Base-by-base conservation (phyloP, 1,284 basidiomycete genomes). In the Ganoderma sp. region DNA sequence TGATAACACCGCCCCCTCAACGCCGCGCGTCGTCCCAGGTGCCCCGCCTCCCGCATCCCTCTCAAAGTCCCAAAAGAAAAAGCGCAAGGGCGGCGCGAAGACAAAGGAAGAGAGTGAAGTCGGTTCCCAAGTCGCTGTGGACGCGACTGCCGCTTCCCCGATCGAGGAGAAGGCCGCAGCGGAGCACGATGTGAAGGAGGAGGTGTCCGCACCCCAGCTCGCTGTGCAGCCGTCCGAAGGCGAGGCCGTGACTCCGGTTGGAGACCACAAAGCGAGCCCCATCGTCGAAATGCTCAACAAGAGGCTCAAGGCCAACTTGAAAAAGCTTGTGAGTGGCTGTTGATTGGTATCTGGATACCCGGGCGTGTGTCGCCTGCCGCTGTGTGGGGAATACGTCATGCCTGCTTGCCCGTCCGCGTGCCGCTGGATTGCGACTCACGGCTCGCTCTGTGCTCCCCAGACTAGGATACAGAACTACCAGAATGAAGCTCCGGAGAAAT, bases 251-350 rank as follows among this genome's bases (percentile, higher is more conserved):
- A 75, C 80, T 12, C 79, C 81, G 12, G 84, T 85, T 61, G 84
- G 85, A 25, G 82, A 69, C 48, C 59, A 75, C 54, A 91, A 89
- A 75, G 79, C 78, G 10, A 91, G 91, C 72, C 89, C 91, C 12
- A 85, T 93, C 66, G 87, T 91, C 64, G 93, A 96, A 60, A 84
- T 95, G 71, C 80, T 96, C 67, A 84, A 85, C 74, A 95, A 94
- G 81, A 86, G 94, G 59, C 80, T 93, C 74, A 92, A 92, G 73
- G 83, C 85, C 50, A 84, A 93, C 41, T 85, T 84, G 68, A 96
- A 96, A 84, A 96, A 96, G 83, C 92, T 95, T 70, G 95, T 94
- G 77, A 75, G 91, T 86, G 22, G 34, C 19, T 12, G 34, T 52
- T 57, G 41, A 52, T 17, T 32, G n/a, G 32, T n/a, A 56, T 56